phyloP scores from a whole-genome alignment of 129 eudicot genomes.

The Arctium lappa region DNA sequence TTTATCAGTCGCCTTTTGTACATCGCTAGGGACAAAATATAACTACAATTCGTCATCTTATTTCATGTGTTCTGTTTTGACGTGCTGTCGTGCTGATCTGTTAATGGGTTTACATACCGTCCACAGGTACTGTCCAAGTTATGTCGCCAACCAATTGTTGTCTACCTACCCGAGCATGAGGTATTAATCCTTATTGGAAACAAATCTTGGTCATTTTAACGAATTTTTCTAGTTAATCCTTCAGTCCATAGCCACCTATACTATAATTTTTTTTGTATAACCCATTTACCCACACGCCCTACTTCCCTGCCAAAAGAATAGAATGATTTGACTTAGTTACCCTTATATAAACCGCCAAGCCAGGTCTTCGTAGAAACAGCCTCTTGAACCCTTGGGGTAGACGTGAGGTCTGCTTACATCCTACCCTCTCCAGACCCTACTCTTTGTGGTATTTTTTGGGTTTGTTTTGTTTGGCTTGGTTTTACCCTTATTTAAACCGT shows the following conservation, averaged over 20 bases:
- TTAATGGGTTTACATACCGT: not conserved
- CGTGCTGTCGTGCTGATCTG: not conserved
- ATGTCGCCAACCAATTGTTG: constrained; percentile 82
- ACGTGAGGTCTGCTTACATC: too few species aligned
- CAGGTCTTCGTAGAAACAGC: too few species aligned
- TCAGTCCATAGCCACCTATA: not conserved
- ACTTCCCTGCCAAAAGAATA: too few species aligned
- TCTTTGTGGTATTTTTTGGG: too few species aligned
- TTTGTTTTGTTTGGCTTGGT: too few species aligned
- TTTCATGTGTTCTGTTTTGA: not conserved
- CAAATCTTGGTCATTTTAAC: not conserved
- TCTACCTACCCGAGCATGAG: constrained; percentile 90
- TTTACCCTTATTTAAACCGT: not conserved
- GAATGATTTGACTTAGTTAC: not conserved
- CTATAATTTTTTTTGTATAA: too few species aligned
- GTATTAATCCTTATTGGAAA: constrained; percentile 30
- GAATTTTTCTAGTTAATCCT: not conserved
- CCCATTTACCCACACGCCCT: too few species aligned
- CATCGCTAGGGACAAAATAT: not conserved
- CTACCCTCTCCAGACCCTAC: too few species aligned
- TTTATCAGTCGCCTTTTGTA: not conserved
- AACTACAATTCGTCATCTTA: not conserved
- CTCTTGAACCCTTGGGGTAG: too few species aligned
- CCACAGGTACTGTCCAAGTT: constrained; percentile 83
- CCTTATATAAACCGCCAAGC: too few species aligned